Evolutionary conservation across 116 monocot species (phyloP).

Genomic region (Iris pallida): DNA sequence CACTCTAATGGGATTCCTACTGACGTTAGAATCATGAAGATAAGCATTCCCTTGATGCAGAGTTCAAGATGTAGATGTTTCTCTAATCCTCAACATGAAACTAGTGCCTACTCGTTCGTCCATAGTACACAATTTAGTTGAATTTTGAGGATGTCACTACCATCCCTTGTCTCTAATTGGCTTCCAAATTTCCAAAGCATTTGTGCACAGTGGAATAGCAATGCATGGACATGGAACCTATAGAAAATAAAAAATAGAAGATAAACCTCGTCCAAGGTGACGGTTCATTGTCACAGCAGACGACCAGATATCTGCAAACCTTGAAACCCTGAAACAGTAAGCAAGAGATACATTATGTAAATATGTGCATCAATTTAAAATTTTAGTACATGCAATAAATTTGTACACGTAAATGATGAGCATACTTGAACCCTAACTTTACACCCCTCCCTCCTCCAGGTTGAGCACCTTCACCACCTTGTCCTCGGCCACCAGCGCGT

Average conservation of each 20-base stretch:
- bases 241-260: background rate
- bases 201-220: background rate
- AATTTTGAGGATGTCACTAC: too few relatives aligned
- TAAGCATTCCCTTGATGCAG: too few relatives aligned
- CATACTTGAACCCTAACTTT: constrained; percentile 65
- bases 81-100: too few relatives aligned
- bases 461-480: too few relatives aligned
- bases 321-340: constrained; percentile 28
- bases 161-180: too few relatives aligned
- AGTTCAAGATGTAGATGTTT: too few relatives aligned
- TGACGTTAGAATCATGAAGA: too few relatives aligned
- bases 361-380: background rate
- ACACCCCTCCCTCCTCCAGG: too few relatives aligned
- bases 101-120: too few relatives aligned
- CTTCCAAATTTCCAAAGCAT: background rate
- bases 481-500: too few relatives aligned
- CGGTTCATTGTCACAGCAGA: constrained; percentile 44
- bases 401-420: background rate
- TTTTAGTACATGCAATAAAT: background rate
- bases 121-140: too few relatives aligned
- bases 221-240: background rate
- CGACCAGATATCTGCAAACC: constrained; percentile 49
- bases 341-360: background rate
- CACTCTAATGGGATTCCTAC: too few relatives aligned
- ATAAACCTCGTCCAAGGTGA: constrained; percentile 51